These are phyloP conservation scores for Ophiocordyceps camponoti-leonardi DNA, from an alignment of 2,329 filamentous ascomycete species.

Conservation along the genomic window DNA sequence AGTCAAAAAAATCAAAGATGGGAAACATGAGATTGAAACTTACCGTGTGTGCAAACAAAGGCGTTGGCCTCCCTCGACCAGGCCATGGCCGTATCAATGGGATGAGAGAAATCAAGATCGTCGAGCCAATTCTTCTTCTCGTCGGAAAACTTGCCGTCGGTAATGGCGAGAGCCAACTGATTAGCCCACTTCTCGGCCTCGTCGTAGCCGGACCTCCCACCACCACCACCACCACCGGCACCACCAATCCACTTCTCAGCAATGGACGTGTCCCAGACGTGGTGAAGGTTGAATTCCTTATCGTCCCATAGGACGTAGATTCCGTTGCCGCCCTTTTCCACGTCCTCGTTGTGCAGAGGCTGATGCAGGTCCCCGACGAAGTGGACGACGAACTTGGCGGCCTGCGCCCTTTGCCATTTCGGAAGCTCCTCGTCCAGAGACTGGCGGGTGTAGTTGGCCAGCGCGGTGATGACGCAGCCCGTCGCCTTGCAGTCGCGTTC, in stretches of 20 bases:
- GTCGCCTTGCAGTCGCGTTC: conserved; percentile 42
- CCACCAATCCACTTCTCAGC: conserved; percentile 46
- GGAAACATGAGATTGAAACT: no score
- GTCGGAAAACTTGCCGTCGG: conserved; percentile 33
- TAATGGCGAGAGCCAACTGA: conserved; percentile 36
- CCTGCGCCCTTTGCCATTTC: conserved; percentile 32
- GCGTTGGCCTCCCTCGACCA: conserved; percentile 50
- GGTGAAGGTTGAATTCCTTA: conserved; percentile 45
- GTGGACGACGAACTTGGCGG: conserved; percentile 49
- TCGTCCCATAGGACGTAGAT: conserved; percentile 47
- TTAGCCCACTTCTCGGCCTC: conserved; percentile 38
- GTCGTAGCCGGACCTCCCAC: conserved; percentile 29
- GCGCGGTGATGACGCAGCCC: conserved; percentile 45
- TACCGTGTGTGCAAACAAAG: conserved; percentile 44
- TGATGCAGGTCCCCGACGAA: conserved; percentile 57
- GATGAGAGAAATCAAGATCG: conserved; percentile 35
- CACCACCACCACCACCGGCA: no score
- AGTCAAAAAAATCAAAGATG: no score
- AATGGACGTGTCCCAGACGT: conserved; percentile 58
- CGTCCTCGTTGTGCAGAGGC: conserved; percentile 48
- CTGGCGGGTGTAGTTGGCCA: conserved; percentile 43
- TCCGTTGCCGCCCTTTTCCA: conserved; percentile 48
- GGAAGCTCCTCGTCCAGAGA: conserved; percentile 28
- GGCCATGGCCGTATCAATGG: conserved; percentile 34
- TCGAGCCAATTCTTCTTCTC: conserved; percentile 36